Base-by-base conservation (phyloP, 1,139 yeast genomes). In the Yamadazyma membranifaciens region DNA sequence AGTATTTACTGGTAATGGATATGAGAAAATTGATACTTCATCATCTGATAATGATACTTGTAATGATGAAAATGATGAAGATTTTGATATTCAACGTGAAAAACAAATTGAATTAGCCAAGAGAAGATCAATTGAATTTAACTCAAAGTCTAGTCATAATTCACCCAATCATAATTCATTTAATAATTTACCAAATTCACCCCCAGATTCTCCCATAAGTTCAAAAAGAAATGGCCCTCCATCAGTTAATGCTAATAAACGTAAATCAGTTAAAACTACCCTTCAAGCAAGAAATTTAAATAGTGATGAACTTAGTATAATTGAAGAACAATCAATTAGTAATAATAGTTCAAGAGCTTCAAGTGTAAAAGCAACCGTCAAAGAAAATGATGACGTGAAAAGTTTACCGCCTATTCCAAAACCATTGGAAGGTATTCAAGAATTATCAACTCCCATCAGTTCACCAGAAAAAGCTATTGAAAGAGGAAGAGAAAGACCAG, bases 231-330 rank as follows among this genome's bases (percentile, higher is more conserved):
- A 45, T 4, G 49, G 51, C 4, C 60, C 58, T 10, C 60, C 63
- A 7, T 49, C 63, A 2, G 62, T 56, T 6, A 47, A 48, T 11
- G 41, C 43, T 2, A 58, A 59, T 39, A 57, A 50, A 12, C 42
- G 56, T 7, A 59, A 56, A 34, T 49, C 57, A 3, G 49, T 47
- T 38, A 59, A 55, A 39, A 43, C 49, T 10, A 46, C 45, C 1
- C 43, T 47, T 26, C 55, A 51, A 31, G 47, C 50, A 11, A 54
- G 50, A 17, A 38, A 48, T 11, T 39, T 54, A 39, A 47, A 52
- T 13, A 49, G 49, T 4, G 74, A 69, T 47, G 73, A 65, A 36
- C 60, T 72, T 42, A 72, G 78, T 50, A 62, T 69, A 12, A 71
- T 72, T 29, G 75, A 71, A 48, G 78, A 72, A 45, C 63, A 56